Evolutionary conservation across 1,284 basidiomycete genomes (phyloP).

Genomic region (Ganoderma meredithae): DNA sequence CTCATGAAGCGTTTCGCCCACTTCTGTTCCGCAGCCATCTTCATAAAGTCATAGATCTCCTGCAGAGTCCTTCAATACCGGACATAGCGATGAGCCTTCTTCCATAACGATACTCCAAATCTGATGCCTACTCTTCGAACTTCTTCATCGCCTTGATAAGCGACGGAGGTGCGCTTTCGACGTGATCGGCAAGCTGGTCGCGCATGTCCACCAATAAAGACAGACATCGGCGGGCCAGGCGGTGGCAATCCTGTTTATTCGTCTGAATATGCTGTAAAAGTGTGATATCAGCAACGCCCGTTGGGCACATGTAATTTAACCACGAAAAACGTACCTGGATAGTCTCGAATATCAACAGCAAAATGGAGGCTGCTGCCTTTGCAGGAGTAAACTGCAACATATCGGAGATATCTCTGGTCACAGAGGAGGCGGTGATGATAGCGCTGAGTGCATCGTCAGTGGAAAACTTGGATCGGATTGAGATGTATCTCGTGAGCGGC

Average conservation of each 20-base stretch:
- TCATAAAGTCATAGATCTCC: constrained; percentile 51
- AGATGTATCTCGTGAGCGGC: constrained; percentile 16
- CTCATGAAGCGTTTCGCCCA: constrained; percentile 52
- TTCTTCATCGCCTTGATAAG: constrained; percentile 52
- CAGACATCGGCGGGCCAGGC: constrained; percentile 53
- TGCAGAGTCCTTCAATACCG: constrained; percentile 43
- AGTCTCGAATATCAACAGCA: constrained; percentile 55
- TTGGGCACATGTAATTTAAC: neutral
- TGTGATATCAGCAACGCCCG: neutral
- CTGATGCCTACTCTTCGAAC: constrained; percentile 50
- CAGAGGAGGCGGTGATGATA: constrained; percentile 32
- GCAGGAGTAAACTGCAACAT: constrained; percentile 53
- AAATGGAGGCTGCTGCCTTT: constrained; percentile 47
- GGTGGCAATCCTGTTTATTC: constrained; percentile 52
- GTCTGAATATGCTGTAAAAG: constrained; percentile 34
- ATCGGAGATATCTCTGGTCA: constrained; percentile 36
- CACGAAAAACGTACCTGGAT: constrained; percentile 48
- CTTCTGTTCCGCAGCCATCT: constrained; percentile 45
- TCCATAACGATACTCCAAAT: neutral
- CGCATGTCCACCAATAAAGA: constrained; percentile 54
- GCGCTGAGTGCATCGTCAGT: constrained; percentile 27
- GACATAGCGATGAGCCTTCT: neutral
- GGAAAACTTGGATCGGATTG: constrained; percentile 11
- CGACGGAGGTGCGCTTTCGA: constrained; percentile 51
- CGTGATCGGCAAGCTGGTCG: constrained; percentile 55